phyloP scores from a whole-genome alignment of 352 stramenopile genomes.

The Peronospora destructor region DNA sequence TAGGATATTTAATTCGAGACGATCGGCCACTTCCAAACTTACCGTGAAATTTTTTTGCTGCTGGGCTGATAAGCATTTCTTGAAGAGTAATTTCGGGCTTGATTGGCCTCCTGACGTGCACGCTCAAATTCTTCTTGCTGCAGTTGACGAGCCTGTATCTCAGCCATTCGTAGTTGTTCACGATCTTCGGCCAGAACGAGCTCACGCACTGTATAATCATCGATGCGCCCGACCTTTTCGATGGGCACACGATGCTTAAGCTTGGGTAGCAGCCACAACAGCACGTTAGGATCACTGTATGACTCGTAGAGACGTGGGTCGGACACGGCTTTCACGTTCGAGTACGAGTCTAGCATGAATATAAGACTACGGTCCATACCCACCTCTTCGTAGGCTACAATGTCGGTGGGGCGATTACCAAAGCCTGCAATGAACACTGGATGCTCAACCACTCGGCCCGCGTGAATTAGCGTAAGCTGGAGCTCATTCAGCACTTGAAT shows the following conservation, averaged over 20 bases:
- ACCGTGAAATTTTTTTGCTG: conserved; percentile 26
- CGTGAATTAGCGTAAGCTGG: conserved; percentile 74
- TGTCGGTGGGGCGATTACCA: conserved; percentile 76
- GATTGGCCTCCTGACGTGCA: conserved; percentile 26
- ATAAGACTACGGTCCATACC: conserved; percentile 64
- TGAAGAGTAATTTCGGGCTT: conserved; percentile 17
- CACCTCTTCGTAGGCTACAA: conserved; percentile 71
- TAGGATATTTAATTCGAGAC: conserved; percentile 12
- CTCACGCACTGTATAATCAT: conserved; percentile 78
- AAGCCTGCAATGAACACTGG: conserved; percentile 83
- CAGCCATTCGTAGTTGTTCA: conserved; percentile 61
- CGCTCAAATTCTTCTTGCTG: conserved; percentile 65
- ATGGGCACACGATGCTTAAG: conserved; percentile 80
- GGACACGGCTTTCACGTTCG: conserved; percentile 54
- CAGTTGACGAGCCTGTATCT: conserved; percentile 48
- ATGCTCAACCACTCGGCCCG: conserved; percentile 57
- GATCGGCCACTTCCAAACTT: conserved; percentile 2
- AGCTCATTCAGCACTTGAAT: conserved; percentile 76
- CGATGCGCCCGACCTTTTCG: conserved; percentile 67
- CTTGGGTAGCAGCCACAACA: conserved; percentile 72
- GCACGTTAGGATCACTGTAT: conserved; percentile 71
- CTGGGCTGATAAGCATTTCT: conserved; percentile 21
- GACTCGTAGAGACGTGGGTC: conserved; percentile 69
- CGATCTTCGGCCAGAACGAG: conserved; percentile 71
- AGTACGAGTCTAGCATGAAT: conserved; percentile 81